Conservation (phyloP, 108 stramenopile species). For the Cyclostephanos tholiformis region DNA sequence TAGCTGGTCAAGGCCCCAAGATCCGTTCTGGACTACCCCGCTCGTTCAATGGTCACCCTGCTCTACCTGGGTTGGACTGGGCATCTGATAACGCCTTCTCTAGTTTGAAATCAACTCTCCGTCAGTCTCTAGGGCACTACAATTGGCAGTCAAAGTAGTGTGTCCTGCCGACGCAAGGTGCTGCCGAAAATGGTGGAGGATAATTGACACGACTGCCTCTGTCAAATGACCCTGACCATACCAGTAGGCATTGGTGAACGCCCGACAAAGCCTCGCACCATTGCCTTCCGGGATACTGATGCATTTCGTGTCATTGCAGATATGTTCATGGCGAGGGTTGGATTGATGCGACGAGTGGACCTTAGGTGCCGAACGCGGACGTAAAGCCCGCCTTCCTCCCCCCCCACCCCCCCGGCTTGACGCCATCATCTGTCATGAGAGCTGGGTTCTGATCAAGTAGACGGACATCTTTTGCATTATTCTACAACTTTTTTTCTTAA, state of each 20-base stretch:
- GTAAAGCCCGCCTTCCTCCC: neutral
- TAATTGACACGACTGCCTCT: conserved; percentile 3
- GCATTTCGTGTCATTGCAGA: too few relatives aligned
- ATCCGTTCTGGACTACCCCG: neutral
- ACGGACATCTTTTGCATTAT: neutral
- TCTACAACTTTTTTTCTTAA: neutral
- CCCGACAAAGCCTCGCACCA: too few relatives aligned
- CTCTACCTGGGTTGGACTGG: neutral
- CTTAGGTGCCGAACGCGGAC: too few relatives aligned
- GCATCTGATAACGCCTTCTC: neutral
- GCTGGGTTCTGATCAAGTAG: too few relatives aligned
- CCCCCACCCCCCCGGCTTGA: neutral
- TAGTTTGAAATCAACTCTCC: neutral
- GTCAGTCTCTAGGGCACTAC: neutral
- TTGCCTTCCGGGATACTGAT: too few relatives aligned
- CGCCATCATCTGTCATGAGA: neutral
- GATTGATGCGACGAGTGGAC: too few relatives aligned
- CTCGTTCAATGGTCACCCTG: neutral
- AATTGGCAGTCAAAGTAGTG: neutral
- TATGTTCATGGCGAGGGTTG: too few relatives aligned
- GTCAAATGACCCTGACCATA: too few relatives aligned
- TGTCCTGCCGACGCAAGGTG: neutral
- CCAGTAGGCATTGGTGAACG: too few relatives aligned
- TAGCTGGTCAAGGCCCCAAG: neutral
- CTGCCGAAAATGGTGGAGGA: neutral